A percentile compares a stretch with the other conserved stretches of the same genome.
phyloP scores from a whole-genome alignment of 2,329 filamentous ascomycete species.

The Xylaria multiplex region DNA sequence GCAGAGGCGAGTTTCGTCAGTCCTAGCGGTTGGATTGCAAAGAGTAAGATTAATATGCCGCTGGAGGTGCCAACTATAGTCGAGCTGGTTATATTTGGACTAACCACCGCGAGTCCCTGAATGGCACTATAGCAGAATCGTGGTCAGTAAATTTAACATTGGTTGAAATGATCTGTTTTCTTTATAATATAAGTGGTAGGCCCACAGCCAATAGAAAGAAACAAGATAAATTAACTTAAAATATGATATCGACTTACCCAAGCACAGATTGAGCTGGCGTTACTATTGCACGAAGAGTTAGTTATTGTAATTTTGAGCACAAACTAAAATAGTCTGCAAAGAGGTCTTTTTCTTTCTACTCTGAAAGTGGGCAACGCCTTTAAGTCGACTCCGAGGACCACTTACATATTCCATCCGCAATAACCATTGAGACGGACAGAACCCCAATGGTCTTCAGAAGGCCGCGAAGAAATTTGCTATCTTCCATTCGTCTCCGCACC shows the following conservation, averaged over 20 bases:
- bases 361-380: not conserved
- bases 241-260: constrained; percentile 46
- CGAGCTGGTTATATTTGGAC: constrained; percentile 62
- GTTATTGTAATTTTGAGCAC: not conserved
- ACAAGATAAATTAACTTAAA: not conserved
- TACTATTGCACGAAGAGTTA: constrained; percentile 45
- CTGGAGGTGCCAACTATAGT: constrained; percentile 72
- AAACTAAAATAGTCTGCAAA: not conserved
- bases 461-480: constrained; percentile 60
- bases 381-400: not conserved
- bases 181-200: not conserved
- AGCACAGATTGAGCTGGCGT: constrained; percentile 77
- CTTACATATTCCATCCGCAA: constrained; percentile 66
- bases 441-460: constrained; percentile 71
- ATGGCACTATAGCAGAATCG: constrained; percentile 59
- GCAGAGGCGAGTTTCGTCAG: constrained; percentile 66
- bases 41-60: constrained; percentile 71
- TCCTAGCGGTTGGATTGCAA: constrained; percentile 72
- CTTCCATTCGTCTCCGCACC: constrained; percentile 58
- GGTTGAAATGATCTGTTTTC: not conserved
- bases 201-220: not conserved
- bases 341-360: not conserved
- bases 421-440: constrained; percentile 73
- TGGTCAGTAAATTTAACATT: constrained; percentile 18
- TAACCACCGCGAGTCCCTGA: constrained; percentile 70